These are phyloP conservation scores for Corynespora cassiicola DNA, from an alignment of 2,329 filamentous ascomycete species.

Conservation along the genomic window DNA sequence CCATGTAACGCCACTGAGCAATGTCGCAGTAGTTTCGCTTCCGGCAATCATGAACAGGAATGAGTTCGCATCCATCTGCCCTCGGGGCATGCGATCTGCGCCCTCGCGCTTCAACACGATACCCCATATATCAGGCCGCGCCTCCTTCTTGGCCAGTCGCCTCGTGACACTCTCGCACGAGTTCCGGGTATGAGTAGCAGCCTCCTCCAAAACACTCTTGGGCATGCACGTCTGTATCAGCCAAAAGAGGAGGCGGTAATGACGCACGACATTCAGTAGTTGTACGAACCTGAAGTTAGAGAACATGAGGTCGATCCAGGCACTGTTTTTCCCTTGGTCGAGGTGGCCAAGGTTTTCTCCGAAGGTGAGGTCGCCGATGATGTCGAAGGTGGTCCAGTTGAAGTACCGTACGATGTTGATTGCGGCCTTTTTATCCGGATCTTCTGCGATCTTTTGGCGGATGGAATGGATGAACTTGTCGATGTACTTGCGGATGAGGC, in stretches of 20 bases:
- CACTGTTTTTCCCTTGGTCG: constrained; percentile 30
- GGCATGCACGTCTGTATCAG: too few species aligned
- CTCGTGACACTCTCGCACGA: constrained; percentile 40
- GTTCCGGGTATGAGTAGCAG: too few species aligned
- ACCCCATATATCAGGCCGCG: constrained; percentile 47
- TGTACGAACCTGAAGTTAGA: constrained; percentile 20
- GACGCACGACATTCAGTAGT: constrained; percentile 11
- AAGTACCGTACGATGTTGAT: constrained; percentile 42
- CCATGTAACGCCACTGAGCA: constrained; percentile 48
- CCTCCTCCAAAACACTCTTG: too few species aligned
- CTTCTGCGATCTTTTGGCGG: constrained; percentile 31
- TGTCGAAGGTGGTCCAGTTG: constrained; percentile 43
- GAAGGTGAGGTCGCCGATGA: constrained; percentile 43
- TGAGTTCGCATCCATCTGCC: constrained; percentile 49
- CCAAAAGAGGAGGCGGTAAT: too few species aligned
- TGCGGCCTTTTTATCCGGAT: constrained; percentile 38
- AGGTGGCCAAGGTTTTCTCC: constrained; percentile 40
- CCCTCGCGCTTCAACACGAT: constrained; percentile 39
- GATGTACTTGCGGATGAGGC: constrained; percentile 49
- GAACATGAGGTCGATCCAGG: constrained; percentile 43
- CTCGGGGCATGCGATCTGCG: constrained; percentile 27
- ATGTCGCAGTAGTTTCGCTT: constrained; percentile 53
- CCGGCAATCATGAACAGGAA: constrained; percentile 51
- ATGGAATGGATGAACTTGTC: constrained; percentile 49
- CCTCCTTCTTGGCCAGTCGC: constrained; percentile 35